Evolutionary conservation across 441 rosid genomes (phyloP).

Genomic region (Lepidium campestre): DNA sequence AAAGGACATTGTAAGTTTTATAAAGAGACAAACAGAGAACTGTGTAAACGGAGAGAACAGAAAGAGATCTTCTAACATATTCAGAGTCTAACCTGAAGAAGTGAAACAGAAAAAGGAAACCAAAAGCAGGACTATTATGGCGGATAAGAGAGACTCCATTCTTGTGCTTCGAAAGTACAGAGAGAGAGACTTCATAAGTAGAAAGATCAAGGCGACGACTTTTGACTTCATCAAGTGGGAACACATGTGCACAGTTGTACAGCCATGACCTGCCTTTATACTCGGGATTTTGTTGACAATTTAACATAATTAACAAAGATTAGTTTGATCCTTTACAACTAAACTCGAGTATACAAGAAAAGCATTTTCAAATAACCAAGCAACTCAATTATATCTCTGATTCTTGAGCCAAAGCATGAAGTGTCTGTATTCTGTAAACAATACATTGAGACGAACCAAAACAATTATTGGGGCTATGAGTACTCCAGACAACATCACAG

Average conservation of each 20-base stretch:
- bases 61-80: not conserved
- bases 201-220: not conserved
- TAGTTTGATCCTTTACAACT: not conserved
- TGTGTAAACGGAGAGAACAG: not conserved
- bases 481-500: not conserved
- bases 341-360: not conserved
- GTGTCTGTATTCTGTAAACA: not conserved
- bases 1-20: not conserved
- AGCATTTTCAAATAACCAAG: not conserved
- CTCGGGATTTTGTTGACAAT: not conserved
- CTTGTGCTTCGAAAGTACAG: not conserved
- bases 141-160: conserved; percentile 37
- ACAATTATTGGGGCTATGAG: not conserved
- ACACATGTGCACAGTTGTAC: not conserved
- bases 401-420: not conserved
- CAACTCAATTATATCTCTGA: not conserved
- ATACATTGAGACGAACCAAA: conserved; percentile 16
- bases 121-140: conserved; percentile 37
- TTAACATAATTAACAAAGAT: not conserved
- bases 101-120: conserved; percentile 49
- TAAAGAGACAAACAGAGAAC: not conserved
- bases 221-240: not conserved
- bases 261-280: not conserved
- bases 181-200: not conserved
- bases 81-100: conserved; percentile 45